These are phyloP conservation scores for Saturnispora serradocipensis DNA, from an alignment of 805 yeast species.

Conservation along the genomic window DNA sequence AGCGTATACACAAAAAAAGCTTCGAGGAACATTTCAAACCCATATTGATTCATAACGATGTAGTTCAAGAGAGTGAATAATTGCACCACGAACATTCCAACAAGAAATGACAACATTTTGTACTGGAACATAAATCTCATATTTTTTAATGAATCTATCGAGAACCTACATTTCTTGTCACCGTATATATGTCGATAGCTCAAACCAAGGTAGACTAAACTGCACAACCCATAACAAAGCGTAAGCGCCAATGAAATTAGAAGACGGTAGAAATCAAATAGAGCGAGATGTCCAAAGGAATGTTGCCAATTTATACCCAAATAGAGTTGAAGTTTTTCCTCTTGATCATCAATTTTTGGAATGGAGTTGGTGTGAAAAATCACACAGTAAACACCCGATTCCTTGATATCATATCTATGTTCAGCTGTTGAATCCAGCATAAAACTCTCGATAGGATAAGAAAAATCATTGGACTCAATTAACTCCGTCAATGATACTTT, in stretches of 20 bases:
- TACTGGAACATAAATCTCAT: conserved; percentile 21
- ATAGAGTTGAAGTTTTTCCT: not conserved
- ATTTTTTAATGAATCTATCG: conserved; percentile 14
- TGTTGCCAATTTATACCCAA: conserved; percentile 21
- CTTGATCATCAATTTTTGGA: conserved; percentile 2
- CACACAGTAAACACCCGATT: conserved; percentile 23
- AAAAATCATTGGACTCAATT: conserved; percentile 13
- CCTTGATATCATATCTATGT: conserved; percentile 14
- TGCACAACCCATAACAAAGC: conserved; percentile 15
- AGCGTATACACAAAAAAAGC: too few relatives aligned
- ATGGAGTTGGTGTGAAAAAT: conserved; percentile 16
- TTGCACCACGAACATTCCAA: conserved; percentile 14
- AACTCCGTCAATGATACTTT: conserved; percentile 14
- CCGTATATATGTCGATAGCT: conserved; percentile 10
- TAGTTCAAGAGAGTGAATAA: conserved; percentile 16
- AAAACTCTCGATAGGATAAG: conserved; percentile 15
- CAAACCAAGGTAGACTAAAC: conserved; percentile 13
- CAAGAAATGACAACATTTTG: conserved; percentile 18
- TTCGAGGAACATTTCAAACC: too few relatives aligned
- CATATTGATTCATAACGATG: conserved; percentile 15
- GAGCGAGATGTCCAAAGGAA: conserved; percentile 24
- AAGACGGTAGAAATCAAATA: conserved; percentile 22
- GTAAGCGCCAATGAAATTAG: conserved; percentile 18
- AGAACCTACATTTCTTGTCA: conserved; percentile 17
- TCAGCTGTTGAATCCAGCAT: conserved; percentile 6